Conservation (phyloP, 2,329 filamentous ascomycete species). For the Cryphonectria carpinicola region DNA sequence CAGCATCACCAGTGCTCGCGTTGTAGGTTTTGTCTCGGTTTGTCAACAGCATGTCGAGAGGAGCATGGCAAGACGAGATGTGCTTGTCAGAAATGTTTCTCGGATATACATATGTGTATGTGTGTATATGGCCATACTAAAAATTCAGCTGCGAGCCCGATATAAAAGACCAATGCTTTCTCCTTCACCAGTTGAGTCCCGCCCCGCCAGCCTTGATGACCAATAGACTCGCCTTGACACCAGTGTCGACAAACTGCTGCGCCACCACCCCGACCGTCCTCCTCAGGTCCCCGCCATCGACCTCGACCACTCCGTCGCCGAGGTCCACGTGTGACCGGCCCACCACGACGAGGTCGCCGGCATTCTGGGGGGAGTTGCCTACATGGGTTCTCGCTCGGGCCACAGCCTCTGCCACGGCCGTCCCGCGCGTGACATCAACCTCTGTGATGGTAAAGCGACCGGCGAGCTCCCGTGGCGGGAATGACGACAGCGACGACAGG, state of each 20-base stretch:
- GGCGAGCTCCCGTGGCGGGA: conserved; percentile 39
- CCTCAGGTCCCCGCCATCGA: conserved; percentile 44
- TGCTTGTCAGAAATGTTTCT: background rate
- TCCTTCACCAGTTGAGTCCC: conserved; percentile 13
- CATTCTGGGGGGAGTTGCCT: conserved; percentile 64
- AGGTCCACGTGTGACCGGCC: conserved; percentile 55
- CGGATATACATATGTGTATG: background rate
- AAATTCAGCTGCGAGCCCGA: background rate
- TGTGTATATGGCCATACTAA: background rate
- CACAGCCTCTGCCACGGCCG: conserved; percentile 51
- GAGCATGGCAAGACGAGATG: background rate
- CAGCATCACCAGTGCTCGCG: background rate
- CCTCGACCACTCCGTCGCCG: conserved; percentile 31
- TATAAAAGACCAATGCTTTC: background rate
- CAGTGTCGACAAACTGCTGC: conserved; percentile 60
- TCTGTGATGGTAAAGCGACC: conserved; percentile 53
- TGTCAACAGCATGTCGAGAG: background rate
- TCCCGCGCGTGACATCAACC: conserved; percentile 45
- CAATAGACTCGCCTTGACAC: conserved; percentile 60
- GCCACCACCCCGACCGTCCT: conserved; percentile 63
- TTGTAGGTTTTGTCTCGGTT: background rate
- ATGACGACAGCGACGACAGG: conserved; percentile 40
- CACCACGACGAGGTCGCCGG: conserved; percentile 72
- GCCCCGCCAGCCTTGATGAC: conserved; percentile 35
- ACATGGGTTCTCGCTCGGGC: conserved; percentile 62